Conservation (phyloP, 805 yeast species). For the Grigorovia jiainica region DNA sequence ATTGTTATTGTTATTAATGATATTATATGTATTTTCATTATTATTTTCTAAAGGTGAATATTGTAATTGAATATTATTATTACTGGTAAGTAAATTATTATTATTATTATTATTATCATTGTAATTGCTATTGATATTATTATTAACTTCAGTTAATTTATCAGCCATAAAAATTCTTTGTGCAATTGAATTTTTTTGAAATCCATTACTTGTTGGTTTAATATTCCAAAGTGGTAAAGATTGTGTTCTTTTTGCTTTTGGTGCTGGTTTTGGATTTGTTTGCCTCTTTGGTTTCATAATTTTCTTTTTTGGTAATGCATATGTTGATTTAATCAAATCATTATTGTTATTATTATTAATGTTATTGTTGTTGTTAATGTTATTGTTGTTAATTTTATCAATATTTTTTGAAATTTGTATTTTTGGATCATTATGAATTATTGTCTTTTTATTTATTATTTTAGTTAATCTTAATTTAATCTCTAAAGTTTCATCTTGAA, state of each 20-base stretch:
- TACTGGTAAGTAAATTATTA: background rate
- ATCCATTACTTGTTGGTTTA: slow-evolving; percentile 8
- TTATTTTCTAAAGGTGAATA: slow-evolving; percentile 1
- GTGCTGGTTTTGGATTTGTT: slow-evolving; percentile 38
- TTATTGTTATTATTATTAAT: background rate
- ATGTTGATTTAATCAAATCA: background rate
- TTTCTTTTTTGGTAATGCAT: slow-evolving; percentile 1
- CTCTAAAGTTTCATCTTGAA: slow-evolving; percentile 23
- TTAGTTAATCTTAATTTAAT: slow-evolving; percentile 26
- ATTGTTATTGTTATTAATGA: slow-evolving; percentile 20
- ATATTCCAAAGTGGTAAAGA: slow-evolving; percentile 34
- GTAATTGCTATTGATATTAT: slow-evolving; percentile 4
- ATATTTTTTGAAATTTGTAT: background rate
- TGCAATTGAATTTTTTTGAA: slow-evolving; percentile 23
- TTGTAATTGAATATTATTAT: background rate
- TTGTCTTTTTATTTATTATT: slow-evolving; percentile 9
- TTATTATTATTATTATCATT: background rate
- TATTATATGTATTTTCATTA: slow-evolving; percentile 11
- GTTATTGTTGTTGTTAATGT: background rate
- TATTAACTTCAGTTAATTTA: slow-evolving; percentile 18
- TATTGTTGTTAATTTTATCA: background rate
- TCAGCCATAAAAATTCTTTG: slow-evolving; percentile 28
- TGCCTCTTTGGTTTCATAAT: slow-evolving; percentile 17
- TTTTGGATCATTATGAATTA: background rate
- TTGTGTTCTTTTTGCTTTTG: slow-evolving; percentile 37